These are phyloP conservation scores for Sporothrix phasma DNA, from an alignment of 2,329 filamentous ascomycete genomes.

Conservation along the genomic window DNA sequence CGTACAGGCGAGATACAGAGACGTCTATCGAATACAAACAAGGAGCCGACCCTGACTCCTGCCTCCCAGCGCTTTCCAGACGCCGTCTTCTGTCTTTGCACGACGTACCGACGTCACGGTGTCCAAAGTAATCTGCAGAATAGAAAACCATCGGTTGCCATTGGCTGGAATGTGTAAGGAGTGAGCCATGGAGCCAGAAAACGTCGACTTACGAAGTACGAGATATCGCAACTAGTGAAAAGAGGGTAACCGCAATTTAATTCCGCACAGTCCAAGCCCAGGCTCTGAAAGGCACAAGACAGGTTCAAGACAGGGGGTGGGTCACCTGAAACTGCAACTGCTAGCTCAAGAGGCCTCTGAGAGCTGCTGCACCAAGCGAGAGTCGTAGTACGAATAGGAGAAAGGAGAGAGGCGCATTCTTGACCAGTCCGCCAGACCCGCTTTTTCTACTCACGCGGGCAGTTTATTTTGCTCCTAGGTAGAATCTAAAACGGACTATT, in stretches of 20 bases:
- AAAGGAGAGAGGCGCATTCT: neutral
- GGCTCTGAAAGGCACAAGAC: neutral
- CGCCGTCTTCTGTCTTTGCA: neutral
- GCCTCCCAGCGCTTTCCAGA: neutral
- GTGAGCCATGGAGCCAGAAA: constrained; percentile 4
- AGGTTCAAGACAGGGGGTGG: neutral
- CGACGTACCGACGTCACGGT: neutral
- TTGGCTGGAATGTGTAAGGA: neutral
- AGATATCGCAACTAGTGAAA: constrained; percentile 5
- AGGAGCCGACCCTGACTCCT: constrained; percentile 5
- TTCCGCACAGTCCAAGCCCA: neutral
- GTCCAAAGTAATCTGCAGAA: neutral
- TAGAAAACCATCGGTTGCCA: neutral
- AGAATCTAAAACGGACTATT: neutral
- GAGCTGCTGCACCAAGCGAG: neutral
- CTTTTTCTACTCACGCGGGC: constrained; percentile 10
- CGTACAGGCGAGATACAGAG: no score
- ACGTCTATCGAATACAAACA: neutral
- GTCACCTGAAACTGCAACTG: neutral
- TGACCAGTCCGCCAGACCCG: neutral
- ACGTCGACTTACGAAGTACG: no score
- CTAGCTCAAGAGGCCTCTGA: neutral
- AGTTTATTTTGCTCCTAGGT: neutral
- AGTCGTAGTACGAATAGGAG: neutral
- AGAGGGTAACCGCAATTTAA: constrained; percentile 1